These are phyloP conservation scores for Fraxinus angustifolia DNA, from an alignment of 305 asterid species.

Conservation along the genomic window DNA sequence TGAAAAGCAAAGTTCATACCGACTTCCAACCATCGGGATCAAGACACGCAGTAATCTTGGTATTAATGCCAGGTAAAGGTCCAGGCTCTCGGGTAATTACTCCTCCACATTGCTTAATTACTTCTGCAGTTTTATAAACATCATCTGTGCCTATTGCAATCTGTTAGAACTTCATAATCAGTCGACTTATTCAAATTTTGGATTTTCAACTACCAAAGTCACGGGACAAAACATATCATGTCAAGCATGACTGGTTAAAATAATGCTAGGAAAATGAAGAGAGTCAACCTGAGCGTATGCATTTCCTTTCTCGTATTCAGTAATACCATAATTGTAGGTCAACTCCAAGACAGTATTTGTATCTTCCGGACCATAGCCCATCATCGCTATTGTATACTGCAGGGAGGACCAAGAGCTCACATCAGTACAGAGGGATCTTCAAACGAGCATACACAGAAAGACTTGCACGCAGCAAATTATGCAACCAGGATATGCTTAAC, in stretches of 20 bases:
- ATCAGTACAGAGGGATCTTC: background rate
- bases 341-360: conserved; percentile 80
- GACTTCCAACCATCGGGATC: conserved; percentile 99
- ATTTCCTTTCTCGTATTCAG: conserved; percentile 91
- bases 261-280: background rate
- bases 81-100: conserved; percentile 87
- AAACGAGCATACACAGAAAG: background rate
- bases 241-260: background rate
- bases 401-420: conserved; percentile 24
- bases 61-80: conserved; percentile 85
- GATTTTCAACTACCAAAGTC: background rate
- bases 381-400: conserved; percentile 93
- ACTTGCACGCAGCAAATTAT: background rate
- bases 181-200: conserved; percentile 17
- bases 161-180: conserved; percentile 39
- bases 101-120: conserved; percentile 72
- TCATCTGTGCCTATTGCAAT: conserved; percentile 95
- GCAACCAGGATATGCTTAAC: background rate
- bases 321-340: conserved; percentile 91
- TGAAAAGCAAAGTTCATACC: conserved; percentile 44
- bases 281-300: conserved; percentile 86
- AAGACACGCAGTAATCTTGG: conserved; percentile 92
- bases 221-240: background rate
- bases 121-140: conserved; percentile 93
- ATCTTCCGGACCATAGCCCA: conserved; percentile 98